Base-by-base conservation (phyloP, 2,329 filamentous ascomycete genomes). In the Colletotrichum chrysophilum region DNA sequence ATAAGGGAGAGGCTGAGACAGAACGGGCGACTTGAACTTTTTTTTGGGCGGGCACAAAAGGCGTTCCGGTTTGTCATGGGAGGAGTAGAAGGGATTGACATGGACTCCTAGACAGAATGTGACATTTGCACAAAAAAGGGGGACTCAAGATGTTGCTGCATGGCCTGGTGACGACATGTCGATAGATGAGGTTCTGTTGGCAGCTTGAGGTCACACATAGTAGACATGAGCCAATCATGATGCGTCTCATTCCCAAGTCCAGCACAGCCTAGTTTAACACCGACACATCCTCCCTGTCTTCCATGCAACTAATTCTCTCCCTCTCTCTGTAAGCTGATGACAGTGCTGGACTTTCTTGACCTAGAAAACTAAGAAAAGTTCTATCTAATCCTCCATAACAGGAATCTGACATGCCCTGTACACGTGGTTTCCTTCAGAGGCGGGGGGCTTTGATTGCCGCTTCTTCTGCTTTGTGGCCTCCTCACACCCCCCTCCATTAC, bases 11-110 rank as follows among this genome's bases (percentile, higher is more conserved):
- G 43, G 43, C 43, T 21, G 34, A 28, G 30, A 62, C 26, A 55
- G 36, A 67, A 21, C n/a, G 26, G 28, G 36, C 43, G 32, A 69
- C 32, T 69, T 73, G 56, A 69, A 69, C 72, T 73, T 61, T 75
- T 75, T 75, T 73, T 68, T 34, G 56, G 65, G 43, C 36, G 43
- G 43, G 64, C 56, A 68, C 48, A 56, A 69, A 68, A 16, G 74
- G 74, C 74, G 74, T 75, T 75, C 34, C 43, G 70, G 74, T 14
- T 55, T 28, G 48, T 60, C 56, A 58, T 18, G 64, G 55, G n/a
- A 34, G 13, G 56, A 24, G 13, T 36, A 36, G 32, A 21, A 66
- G 52, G 67, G 60, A 14, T 36, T 26, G 60, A 71, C 34, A 12
- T 61, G 48, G 28, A 43, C 7, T 28, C 36, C n/a, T 21, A 52